Conservation (phyloP, 2,329 filamentous ascomycete genomes). For the Chrysoporthe austroafricana region DNA sequence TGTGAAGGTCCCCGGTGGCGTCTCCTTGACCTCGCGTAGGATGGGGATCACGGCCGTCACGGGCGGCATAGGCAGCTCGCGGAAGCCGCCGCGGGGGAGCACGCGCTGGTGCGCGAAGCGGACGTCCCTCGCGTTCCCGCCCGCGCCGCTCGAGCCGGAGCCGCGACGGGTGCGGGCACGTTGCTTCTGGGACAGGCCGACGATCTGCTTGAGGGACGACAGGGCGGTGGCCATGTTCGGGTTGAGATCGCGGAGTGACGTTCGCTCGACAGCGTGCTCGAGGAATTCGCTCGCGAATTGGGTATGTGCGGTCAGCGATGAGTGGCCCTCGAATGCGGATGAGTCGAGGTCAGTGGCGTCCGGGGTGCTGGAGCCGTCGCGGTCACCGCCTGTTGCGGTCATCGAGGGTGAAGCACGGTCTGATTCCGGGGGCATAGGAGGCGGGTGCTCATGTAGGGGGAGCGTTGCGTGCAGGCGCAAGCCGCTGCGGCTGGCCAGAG, state of each 20-base stretch:
- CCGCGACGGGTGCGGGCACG: constrained; percentile 12
- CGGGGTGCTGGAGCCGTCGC: constrained; percentile 34
- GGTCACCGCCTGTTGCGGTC: constrained; percentile 31
- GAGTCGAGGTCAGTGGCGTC: constrained; percentile 41
- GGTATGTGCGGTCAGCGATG: constrained; percentile 54
- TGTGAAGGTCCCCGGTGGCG: constrained; percentile 53
- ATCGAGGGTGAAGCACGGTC: constrained; percentile 4
- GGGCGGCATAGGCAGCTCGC: constrained; percentile 60
- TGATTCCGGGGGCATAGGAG: constrained; percentile 1
- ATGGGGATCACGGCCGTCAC: constrained; percentile 53
- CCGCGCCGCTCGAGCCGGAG: not conserved
- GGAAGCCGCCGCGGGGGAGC: constrained; percentile 49
- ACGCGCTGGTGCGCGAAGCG: constrained; percentile 51
- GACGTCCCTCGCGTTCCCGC: constrained; percentile 40
- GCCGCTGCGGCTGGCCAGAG: constrained; percentile 38
- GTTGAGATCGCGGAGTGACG: constrained; percentile 48
- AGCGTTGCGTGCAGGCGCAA: constrained; percentile 24
- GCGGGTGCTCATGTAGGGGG: constrained; percentile 19
- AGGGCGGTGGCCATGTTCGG: constrained; percentile 59
- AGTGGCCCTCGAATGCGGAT: constrained; percentile 49
- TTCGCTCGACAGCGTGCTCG: constrained; percentile 55
- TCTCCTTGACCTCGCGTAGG: constrained; percentile 53
- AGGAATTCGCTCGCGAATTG: constrained; percentile 59
- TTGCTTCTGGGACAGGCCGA: constrained; percentile 42
- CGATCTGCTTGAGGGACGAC: constrained; percentile 55